These are phyloP conservation scores for Nakazawaea ishiwadae DNA, from an alignment of 805 yeast species.

Conservation along the genomic window DNA sequence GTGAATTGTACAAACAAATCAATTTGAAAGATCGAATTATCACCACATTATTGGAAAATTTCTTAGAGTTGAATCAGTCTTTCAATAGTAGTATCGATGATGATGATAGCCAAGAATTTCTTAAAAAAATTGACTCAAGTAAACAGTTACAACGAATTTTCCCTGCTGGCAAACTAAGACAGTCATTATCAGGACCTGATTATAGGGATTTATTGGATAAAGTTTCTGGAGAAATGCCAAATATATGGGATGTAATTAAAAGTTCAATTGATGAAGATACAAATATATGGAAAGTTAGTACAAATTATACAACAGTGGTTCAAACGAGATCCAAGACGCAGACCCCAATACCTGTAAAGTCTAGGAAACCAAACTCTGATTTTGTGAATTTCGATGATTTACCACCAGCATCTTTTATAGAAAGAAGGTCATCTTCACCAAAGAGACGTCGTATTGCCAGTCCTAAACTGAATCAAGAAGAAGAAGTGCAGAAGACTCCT, in stretches of 20 bases:
- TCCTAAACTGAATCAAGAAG: not conserved
- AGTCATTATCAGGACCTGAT: too few species aligned
- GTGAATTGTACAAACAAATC: not conserved
- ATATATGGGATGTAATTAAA: too few species aligned
- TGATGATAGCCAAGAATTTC: not conserved
- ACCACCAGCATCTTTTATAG: not conserved
- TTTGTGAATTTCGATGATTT: slow-evolving; percentile 5
- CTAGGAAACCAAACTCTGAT: not conserved
- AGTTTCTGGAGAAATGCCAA: too few species aligned
- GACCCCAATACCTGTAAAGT: too few species aligned
- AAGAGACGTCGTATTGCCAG: slow-evolving; percentile 3
- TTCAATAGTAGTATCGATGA: slow-evolving; percentile 2
- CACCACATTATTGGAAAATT: slow-evolving; percentile 9
- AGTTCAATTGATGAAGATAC: too few species aligned
- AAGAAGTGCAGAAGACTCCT: not conserved
- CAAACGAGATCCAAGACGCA: not conserved
- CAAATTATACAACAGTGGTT: too few species aligned
- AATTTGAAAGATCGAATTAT: slow-evolving; percentile 13
- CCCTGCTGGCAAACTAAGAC: too few species aligned
- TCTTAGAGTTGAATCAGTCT: slow-evolving; percentile 11
- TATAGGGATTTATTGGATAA: too few species aligned
- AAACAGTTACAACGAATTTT: slow-evolving; percentile 11
- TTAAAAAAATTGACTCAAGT: slow-evolving; percentile 8
- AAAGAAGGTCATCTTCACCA: slow-evolving; percentile 1
- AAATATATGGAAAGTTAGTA: too few species aligned